Percentiles rank a stretch among this genome's conserved stretches.
Conservation (phyloP, 139 green algal genomes). For the Eudorina sp. region DNA sequence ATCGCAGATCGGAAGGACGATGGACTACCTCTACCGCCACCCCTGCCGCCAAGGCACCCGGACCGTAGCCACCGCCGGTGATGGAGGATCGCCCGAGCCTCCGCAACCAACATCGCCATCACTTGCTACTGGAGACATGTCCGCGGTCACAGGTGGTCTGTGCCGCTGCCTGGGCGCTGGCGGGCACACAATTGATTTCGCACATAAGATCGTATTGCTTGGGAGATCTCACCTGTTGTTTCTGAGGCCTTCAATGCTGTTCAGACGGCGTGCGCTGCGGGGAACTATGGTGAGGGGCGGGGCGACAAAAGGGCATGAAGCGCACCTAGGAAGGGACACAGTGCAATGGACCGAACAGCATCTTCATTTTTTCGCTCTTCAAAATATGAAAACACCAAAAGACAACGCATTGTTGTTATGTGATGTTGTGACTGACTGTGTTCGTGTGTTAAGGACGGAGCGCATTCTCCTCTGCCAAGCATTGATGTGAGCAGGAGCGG, state of each 20-base stretch:
- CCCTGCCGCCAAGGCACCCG: constrained; percentile 17
- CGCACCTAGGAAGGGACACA: background rate
- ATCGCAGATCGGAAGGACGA: constrained; percentile 14
- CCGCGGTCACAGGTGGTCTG: background rate
- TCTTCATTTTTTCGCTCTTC: background rate
- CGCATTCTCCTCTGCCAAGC: constrained; percentile 3
- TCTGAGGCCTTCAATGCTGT: background rate
- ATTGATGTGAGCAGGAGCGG: constrained; percentile 25
- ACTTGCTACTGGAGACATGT: no score
- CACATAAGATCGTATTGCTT: background rate
- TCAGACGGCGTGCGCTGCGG: constrained; percentile 1
- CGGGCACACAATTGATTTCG: background rate
- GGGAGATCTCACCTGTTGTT: background rate
- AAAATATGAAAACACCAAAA: constrained; percentile 22
- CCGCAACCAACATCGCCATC: no score
- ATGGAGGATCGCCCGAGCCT: no score
- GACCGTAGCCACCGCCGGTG: constrained; percentile 11
- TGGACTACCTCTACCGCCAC: background rate
- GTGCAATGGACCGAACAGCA: background rate
- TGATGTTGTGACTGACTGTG: constrained; percentile 34
- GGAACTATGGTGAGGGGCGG: background rate
- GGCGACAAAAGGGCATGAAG: no score
- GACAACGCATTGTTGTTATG: constrained; percentile 29
- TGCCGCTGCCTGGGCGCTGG: constrained; percentile 1
- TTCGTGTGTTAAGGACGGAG: constrained; percentile 25